Conservation (phyloP, 2,329 filamentous ascomycete species). For the Pseudogymnoascus sp. region DNA sequence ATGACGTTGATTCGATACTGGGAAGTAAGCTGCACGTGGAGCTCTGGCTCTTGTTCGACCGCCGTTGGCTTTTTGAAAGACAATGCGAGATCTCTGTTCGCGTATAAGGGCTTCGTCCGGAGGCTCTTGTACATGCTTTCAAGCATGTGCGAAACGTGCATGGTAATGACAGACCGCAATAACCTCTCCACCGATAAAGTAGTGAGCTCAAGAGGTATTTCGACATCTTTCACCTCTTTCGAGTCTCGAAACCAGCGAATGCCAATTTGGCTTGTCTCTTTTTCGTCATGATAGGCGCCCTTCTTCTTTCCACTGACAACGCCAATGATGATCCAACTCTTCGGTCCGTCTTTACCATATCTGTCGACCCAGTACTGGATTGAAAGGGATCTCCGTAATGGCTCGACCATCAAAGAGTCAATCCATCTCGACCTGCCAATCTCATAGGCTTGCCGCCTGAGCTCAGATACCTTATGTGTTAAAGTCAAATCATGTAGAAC, state of each 20-base stretch:
- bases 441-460: conserved; percentile 66
- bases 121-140: conserved; percentile 56
- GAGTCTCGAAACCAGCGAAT: conserved; percentile 80
- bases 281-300: conserved; percentile 33
- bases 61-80: conserved; percentile 47
- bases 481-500: conserved; percentile 81
- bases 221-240: conserved; percentile 60
- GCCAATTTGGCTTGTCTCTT: conserved; percentile 45
- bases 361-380: conserved; percentile 84
- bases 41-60: conserved; percentile 57
- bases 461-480: conserved; percentile 80
- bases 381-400: conserved; percentile 70
- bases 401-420: conserved; percentile 67
- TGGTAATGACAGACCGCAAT: conserved; percentile 64
- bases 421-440: conserved; percentile 67
- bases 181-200: conserved; percentile 66
- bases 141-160: conserved; percentile 66
- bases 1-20: conserved; percentile 51
- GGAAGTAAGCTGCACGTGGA: conserved; percentile 63
- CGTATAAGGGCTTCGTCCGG: conserved; percentile 50
- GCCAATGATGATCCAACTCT: conserved; percentile 88
- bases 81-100: conserved; percentile 49
- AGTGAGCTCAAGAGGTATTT: conserved; percentile 58
- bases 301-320: conserved; percentile 56
- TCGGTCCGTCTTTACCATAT: conserved; percentile 47